A percentile compares a stretch with the other conserved stretches of the same genome.
Conservation (phyloP, 352 stramenopile genomes). For the Halophytophthora batemanensis region DNA sequence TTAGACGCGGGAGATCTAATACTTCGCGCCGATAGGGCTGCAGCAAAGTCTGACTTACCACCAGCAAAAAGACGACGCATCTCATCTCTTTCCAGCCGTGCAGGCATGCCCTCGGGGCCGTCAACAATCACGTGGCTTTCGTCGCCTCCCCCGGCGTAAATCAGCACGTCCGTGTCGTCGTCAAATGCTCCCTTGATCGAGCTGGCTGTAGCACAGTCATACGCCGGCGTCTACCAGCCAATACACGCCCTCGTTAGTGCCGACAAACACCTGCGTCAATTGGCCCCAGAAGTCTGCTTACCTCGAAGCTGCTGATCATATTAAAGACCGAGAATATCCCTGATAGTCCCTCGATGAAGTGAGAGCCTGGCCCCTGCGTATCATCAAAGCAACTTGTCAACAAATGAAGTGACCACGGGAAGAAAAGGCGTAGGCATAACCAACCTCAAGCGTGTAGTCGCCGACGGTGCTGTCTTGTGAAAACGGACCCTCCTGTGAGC, state of each 20-base stretch:
- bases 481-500: constrained; percentile 19
- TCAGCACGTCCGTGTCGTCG: constrained; percentile 29
- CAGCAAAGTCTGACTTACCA: constrained; percentile 14
- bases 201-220: constrained; percentile 27
- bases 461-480: too few relatives aligned
- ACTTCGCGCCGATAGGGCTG: background rate
- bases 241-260: background rate
- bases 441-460: constrained; percentile 25
- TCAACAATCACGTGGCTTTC: constrained; percentile 34
- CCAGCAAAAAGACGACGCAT: constrained; percentile 23
- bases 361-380: constrained; percentile 22
- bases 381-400: constrained; percentile 1
- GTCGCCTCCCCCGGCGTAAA: constrained; percentile 41
- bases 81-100: constrained; percentile 26
- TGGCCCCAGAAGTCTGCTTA: constrained; percentile 10
- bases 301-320: constrained; percentile 38
- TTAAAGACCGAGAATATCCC: constrained; percentile 40
- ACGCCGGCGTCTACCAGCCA: constrained; percentile 24
- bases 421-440: background rate
- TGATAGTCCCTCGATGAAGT: constrained; percentile 53
- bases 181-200: constrained; percentile 31
- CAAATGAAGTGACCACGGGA: background rate
- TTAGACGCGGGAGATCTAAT: background rate
- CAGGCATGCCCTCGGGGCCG: constrained; percentile 29
- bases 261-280: background rate